Evolutionary conservation across 352 stramenopile species (phyloP), one percentile per base, ranked within the genome.

Genomic region (Phytopythium delawarense): DNA sequence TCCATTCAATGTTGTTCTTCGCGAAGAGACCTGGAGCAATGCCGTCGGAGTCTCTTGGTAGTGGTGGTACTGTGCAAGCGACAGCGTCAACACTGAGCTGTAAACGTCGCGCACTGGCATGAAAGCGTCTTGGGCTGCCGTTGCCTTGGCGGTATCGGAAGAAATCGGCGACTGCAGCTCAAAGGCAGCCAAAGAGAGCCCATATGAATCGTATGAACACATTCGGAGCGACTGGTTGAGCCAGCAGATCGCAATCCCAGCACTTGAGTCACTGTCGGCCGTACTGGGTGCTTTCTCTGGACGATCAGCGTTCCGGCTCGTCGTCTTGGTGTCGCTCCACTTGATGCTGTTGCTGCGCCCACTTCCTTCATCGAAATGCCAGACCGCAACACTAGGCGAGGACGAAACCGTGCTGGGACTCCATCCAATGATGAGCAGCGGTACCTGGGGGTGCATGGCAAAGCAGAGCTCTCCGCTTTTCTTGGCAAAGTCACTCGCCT

Each of bases 51-150:
- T 61, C 48, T 72, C 69, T 23, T 78, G 72, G 54, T 89, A 91
- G 57, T 75, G 75, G 59, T 81, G 76, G 52, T 91, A 94, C 58
- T 94, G 80, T 16, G 84, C 76, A 1, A 92, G 59, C 8, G 62
- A 79, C 11, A 94, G 71, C 44, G 81, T 71, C 7, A 74, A 54
- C 16, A 16, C 50, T 0, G 66, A 28, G 53, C 53, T 49, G 53
- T 32, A 35, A 21, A 30, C 28, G 67, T 57, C 35, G 64, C 46
- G 73, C 69, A 69, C 68, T 69, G 25, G n/a, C 12, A 16, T 23
- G 21, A n/a, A 48, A 57, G 34, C 2, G 8, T 28, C 18, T 20
- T 44, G 51, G 20, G 16, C n/a, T 23, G 52, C 3, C 11, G n/a
- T 20, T 6, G 8, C 0, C 34, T 25, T 40, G 20, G 7, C 37